Percentiles rank a stretch among this genome's conserved stretches.
These are phyloP conservation scores for Tricholoma matsutake DNA, from an alignment of 768 basidiomycete genomes.

Conservation along the genomic window DNA sequence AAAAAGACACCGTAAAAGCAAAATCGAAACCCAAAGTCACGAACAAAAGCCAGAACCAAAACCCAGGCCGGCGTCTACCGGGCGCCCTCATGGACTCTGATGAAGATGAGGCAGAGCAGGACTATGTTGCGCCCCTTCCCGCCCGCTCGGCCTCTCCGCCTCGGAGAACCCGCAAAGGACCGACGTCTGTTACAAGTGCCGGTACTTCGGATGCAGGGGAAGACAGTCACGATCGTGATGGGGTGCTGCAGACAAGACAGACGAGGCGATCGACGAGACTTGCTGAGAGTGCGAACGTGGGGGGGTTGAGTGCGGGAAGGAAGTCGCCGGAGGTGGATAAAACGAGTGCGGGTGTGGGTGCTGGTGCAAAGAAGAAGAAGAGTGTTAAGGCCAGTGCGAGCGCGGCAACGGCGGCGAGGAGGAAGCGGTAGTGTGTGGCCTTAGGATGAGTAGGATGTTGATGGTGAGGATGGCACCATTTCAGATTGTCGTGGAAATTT, in stretches of 20 bases:
- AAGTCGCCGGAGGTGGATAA: background rate
- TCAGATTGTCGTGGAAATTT: background rate
- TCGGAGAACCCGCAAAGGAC: slow-evolving; percentile 23
- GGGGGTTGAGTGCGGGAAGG: background rate
- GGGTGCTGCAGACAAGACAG: background rate
- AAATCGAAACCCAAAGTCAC: background rate
- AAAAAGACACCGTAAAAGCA: background rate
- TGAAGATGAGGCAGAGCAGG: slow-evolving; percentile 21
- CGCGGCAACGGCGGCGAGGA: slow-evolving; percentile 11
- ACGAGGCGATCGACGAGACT: background rate
- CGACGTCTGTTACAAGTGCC: slow-evolving; percentile 20
- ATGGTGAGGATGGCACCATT: background rate
- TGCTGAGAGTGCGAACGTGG: background rate
- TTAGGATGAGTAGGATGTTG: background rate
- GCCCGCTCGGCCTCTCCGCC: slow-evolving; percentile 24
- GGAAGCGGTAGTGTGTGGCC: slow-evolving; percentile 12
- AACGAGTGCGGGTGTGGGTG: background rate
- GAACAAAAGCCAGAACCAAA: slow-evolving; percentile 5
- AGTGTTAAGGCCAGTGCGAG: slow-evolving; percentile 5
- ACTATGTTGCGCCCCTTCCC: slow-evolving; percentile 33
- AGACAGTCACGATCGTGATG: background rate
- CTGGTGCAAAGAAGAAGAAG: slow-evolving; percentile 1
- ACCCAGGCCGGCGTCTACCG: slow-evolving; percentile 35
- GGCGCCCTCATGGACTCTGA: slow-evolving; percentile 42
- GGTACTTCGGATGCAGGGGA: background rate